Evolutionary conservation across 2,329 filamentous ascomycete species (phyloP), one percentile per base, ranked within the genome.

Genomic region (Hypoxylon sp.): DNA sequence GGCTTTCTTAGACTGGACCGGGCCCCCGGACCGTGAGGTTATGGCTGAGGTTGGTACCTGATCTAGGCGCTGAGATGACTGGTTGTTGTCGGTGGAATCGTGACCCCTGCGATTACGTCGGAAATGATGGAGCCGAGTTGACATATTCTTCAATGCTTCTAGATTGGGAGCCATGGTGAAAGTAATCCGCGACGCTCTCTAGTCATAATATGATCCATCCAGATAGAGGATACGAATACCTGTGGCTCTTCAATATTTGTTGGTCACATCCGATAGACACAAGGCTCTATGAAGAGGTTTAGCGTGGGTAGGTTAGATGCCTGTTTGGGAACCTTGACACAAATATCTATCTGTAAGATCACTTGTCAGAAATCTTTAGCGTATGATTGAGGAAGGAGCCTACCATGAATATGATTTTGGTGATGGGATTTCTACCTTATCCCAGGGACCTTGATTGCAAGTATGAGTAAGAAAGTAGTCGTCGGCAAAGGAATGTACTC

Each of bases 121-220:
- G 13, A 60, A 57, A 17, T 54, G 52, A 24, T 13, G 42, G 6
- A 65, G 19, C 22, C 66, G 52, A 26, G 31, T 54, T 5, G 61
- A 61, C 31, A 68, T 26, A 55, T 66, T 58, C 54, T 63, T 69
- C 19, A 66, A 42, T 10, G 39, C 3, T 9, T 62, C 52, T 39
- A 68, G 35, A 46, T 37, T 50, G 3, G 66, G 63, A 26, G 48
- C 53, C 62, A 69, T 69, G 29, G 24, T 50, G 47, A 57, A 46
- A 42, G 19, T 3, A 31, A 31, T 51, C 44, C 39, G 10, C 37
- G 22, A 39, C 37, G 14, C 24, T 37, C 47, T 47, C 19, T 19
- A 33, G 33, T 47, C 22, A 47, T 14, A 37, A 44, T 26, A 39
- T 10, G 14, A 46, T 35, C 54, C 53, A 57, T 58, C 42, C 37